A percentile compares a stretch with the other conserved stretches of the same genome.
Conservation (phyloP, 2,329 filamentous ascomycete species). For the Mycosphaerelloides madeirae region DNA sequence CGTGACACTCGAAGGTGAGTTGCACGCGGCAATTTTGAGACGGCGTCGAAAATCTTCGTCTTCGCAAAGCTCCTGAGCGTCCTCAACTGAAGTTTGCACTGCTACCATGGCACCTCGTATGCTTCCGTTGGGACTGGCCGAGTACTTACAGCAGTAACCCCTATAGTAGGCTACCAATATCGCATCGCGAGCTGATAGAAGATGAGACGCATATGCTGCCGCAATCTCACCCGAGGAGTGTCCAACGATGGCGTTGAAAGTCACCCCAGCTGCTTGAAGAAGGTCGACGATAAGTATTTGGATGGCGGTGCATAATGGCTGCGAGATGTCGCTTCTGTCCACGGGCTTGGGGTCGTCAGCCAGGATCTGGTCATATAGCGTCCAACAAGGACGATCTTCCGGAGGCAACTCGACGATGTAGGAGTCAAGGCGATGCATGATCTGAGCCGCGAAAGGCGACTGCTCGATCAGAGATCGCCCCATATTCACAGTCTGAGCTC, state of each 20-base stretch:
- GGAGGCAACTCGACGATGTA: conserved; percentile 7
- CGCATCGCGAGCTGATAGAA: conserved; percentile 18
- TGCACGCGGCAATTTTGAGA: conserved; percentile 28
- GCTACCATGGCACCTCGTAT: conserved; percentile 34
- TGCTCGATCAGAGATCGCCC: conserved; percentile 22
- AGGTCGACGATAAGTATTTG: conserved; percentile 49
- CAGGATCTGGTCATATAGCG: conserved; percentile 35
- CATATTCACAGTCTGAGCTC: conserved; percentile 32
- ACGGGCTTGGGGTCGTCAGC: conserved; percentile 39
- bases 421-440: conserved; percentile 15
- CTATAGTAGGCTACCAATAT: conserved; percentile 25
- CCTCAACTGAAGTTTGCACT: conserved; percentile 18
- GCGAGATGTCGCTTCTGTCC: conserved; percentile 37
- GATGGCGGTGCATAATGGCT: conserved; percentile 53
- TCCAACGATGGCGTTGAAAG: conserved; percentile 26
- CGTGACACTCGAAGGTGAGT: conserved; percentile 42
- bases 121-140: conserved; percentile 5
- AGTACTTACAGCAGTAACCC: conserved; percentile 14
- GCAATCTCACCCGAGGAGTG: conserved; percentile 34
- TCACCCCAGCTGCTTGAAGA: conserved; percentile 26
- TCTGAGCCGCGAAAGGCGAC: conserved; percentile 16
- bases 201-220: conserved; percentile 29
- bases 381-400: conserved; percentile 23
- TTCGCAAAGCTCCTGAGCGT: conserved; percentile 16
- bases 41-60: conserved; percentile 23